A percentile compares a stretch with the other conserved stretches of the same genome.
phyloP scores from a whole-genome alignment of 163 green algal species.

The Prototheca stagnorum region DNA sequence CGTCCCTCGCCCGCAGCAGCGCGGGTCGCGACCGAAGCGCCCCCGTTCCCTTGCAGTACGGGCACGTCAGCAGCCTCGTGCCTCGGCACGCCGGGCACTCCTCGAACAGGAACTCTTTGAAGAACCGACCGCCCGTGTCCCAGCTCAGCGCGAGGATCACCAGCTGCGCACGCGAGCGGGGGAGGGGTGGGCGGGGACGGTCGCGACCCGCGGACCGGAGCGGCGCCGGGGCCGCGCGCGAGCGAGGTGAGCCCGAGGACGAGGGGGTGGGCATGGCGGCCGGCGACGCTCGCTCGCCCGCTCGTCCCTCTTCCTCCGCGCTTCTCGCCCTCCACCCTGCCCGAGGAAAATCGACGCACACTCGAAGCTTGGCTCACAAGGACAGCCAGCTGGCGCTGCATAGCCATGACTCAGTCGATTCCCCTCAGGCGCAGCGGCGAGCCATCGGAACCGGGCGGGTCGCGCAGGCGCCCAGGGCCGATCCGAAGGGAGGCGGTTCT shows the following conservation, averaged over 20 bases:
- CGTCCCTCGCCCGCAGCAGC: slow-evolving; percentile 12
- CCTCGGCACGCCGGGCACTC: slow-evolving; percentile 26
- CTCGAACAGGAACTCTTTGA: slow-evolving; percentile 20
- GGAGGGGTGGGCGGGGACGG: neutral
- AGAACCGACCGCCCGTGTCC: slow-evolving; percentile 21
- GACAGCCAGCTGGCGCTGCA: no score
- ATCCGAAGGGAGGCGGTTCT: no score
- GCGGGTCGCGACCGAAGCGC: slow-evolving; percentile 17
- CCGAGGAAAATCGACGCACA: no score
- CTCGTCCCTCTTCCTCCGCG: no score
- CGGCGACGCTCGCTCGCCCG: no score
- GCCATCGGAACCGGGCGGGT: no score
- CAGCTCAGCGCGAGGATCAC: slow-evolving; percentile 29
- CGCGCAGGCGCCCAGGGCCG: no score
- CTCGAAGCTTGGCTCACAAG: no score
- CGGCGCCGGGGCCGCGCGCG: no score
- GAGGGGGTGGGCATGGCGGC: neutral
- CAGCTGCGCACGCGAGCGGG: slow-evolving; percentile 30
- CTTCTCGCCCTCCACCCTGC: no score
- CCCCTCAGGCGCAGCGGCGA: no score
- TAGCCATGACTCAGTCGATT: no score
- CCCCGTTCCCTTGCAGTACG: slow-evolving; percentile 30
- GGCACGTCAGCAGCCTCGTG: slow-evolving; percentile 25
- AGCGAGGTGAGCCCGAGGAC: neutral
- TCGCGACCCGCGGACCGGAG: neutral